These are phyloP conservation scores for Xerocomellus amylosporus DNA, from an alignment of 768 basidiomycete genomes.

Conservation along the genomic window DNA sequence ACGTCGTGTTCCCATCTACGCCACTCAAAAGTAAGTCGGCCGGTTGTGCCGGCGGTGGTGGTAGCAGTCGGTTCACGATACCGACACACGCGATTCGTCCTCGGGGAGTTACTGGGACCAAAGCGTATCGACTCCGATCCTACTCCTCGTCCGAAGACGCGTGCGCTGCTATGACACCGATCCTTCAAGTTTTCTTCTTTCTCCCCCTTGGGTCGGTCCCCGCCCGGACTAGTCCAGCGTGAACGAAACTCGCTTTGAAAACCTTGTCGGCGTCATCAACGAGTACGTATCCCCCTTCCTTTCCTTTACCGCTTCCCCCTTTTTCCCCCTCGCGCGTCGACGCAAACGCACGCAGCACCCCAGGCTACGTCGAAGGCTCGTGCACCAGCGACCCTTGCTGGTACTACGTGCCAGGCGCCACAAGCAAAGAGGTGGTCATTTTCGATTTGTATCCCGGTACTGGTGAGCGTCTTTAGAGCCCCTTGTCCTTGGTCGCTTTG, in stretches of 20 bases:
- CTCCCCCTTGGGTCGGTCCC: conserved; percentile 34
- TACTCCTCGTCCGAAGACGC: not conserved
- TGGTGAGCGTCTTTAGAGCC: not conserved
- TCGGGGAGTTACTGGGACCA: conserved; percentile 61
- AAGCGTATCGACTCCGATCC: conserved; percentile 33
- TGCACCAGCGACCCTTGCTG: not conserved
- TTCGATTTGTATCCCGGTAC: conserved; percentile 49
- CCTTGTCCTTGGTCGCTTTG: not conserved
- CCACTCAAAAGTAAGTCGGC: conserved; percentile 56
- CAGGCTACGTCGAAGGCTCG: not conserved
- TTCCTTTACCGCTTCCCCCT: no score
- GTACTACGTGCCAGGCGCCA: conserved; percentile 36
- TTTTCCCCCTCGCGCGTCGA: not conserved
- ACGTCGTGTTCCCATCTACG: conserved; percentile 43
- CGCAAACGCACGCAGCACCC: not conserved
- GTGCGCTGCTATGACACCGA: not conserved
- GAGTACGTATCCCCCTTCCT: conserved; percentile 34
- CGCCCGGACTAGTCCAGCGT: conserved; percentile 41
- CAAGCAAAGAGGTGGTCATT: conserved; percentile 57
- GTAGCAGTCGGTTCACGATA: not conserved
- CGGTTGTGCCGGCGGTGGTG: not conserved
- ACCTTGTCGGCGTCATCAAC: conserved; percentile 50
- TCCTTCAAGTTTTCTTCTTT: not conserved
- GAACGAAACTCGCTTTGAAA: conserved; percentile 55
- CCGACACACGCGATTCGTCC: not conserved